Conservation (phyloP, 208 protist genomes). For the Borovskyia barvae region DNA sequence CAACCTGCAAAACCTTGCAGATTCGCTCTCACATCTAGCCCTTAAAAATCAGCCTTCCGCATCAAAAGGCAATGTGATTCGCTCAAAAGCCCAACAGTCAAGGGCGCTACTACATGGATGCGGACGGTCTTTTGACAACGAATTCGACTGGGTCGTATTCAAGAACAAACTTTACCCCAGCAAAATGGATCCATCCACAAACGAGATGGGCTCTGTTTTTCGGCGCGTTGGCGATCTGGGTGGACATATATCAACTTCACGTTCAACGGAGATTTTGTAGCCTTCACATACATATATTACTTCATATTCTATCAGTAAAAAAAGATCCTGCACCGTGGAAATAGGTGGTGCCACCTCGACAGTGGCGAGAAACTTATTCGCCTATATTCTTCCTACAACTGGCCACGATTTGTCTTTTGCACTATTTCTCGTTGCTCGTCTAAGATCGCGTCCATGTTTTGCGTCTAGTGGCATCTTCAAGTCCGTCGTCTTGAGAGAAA, state of each 20-base stretch:
- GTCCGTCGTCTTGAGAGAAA: too few species aligned
- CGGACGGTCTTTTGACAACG: conserved; percentile 78
- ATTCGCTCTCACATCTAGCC: background rate
- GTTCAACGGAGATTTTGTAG: conserved; percentile 72
- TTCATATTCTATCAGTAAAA: too few species aligned
- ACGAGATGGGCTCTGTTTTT: conserved; percentile 88
- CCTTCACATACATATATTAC: too few species aligned
- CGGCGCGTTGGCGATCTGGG: conserved; percentile 78
- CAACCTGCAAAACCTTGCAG: conserved; percentile 12
- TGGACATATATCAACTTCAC: conserved; percentile 71
- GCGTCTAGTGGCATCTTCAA: too few species aligned
- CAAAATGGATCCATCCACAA: conserved; percentile 80
- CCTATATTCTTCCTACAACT: too few species aligned
- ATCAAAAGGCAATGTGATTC: conserved; percentile 21
- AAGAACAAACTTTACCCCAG: conserved; percentile 80
- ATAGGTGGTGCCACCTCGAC: too few species aligned
- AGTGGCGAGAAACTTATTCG: too few species aligned
- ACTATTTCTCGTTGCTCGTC: too few species aligned
- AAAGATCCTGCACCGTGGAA: too few species aligned
- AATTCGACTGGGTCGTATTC: conserved; percentile 82
- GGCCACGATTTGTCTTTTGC: too few species aligned
- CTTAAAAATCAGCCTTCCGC: too few species aligned
- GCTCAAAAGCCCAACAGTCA: conserved; percentile 50
- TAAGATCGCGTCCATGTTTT: too few species aligned
- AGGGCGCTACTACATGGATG: conserved; percentile 48